phyloP scores from a whole-genome alignment of 768 basidiomycete genomes.

The Termitomyces sp. region DNA sequence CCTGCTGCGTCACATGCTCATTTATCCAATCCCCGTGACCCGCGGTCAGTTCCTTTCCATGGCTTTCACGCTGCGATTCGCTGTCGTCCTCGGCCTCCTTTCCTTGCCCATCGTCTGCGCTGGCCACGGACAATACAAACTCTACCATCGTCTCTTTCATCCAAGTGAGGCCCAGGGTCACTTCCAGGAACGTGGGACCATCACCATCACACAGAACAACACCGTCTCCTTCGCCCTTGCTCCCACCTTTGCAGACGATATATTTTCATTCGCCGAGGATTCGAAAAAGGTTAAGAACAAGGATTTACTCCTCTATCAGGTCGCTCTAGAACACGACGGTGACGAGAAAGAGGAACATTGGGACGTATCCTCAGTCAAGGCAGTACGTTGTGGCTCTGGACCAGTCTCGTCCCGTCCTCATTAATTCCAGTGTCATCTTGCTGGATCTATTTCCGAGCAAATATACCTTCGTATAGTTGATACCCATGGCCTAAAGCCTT shows the following conservation, averaged over 20 bases:
- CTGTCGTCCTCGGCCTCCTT: slow-evolving; percentile 9
- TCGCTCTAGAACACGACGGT: slow-evolving; percentile 52
- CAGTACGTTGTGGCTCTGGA: slow-evolving; percentile 33
- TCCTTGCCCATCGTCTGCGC: slow-evolving; percentile 8
- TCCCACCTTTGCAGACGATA: slow-evolving; percentile 39
- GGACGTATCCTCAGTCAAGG: slow-evolving; percentile 58
- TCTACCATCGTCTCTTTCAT: slow-evolving; percentile 52
- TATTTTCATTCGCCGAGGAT: slow-evolving; percentile 36
- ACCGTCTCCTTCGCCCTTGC: slow-evolving; percentile 33
- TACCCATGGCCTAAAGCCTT: slow-evolving; percentile 38
- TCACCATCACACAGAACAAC: slow-evolving; percentile 30
- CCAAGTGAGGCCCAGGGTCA: slow-evolving; percentile 32
- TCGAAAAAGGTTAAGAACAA: slow-evolving; percentile 28
- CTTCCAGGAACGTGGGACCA: slow-evolving; percentile 37
- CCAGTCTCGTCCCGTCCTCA: slow-evolving; percentile 8
- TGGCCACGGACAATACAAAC: slow-evolving; percentile 16
- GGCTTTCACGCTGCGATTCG: neutral
- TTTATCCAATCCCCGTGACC: slow-evolving; percentile 1
- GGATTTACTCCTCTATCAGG: slow-evolving; percentile 57
- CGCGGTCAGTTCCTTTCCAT: neutral
- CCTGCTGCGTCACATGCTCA: slow-evolving; percentile 11
- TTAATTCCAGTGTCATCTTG: slow-evolving; percentile 58
- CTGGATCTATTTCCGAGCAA: slow-evolving; percentile 45
- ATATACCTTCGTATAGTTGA: slow-evolving; percentile 50
- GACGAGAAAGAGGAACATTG: slow-evolving; percentile 41